Conservation (phyloP, 2,329 filamentous ascomycete species). For the Phoma sp. region DNA sequence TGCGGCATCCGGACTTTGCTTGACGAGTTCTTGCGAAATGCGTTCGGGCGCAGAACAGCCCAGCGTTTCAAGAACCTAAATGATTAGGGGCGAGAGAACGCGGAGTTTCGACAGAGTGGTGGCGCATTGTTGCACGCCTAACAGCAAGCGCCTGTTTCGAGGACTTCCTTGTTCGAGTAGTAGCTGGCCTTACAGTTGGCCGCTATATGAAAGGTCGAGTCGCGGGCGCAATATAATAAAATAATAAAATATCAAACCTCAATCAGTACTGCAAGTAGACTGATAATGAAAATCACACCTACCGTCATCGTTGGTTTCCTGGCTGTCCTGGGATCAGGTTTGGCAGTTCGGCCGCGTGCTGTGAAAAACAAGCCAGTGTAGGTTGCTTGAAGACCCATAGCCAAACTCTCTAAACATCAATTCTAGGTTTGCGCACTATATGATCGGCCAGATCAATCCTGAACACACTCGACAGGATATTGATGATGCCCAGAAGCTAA, state of each 20-base stretch:
- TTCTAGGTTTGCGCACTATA: background rate
- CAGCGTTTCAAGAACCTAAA: background rate
- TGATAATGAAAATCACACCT: background rate
- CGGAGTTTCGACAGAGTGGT: background rate
- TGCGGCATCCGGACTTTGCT: background rate
- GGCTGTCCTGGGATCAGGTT: background rate
- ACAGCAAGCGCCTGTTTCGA: conserved; percentile 2
- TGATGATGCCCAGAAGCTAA: background rate
- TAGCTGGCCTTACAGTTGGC: background rate
- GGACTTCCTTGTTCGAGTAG: background rate
- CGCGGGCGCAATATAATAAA: background rate
- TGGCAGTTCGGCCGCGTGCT: background rate
- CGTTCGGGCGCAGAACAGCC: background rate
- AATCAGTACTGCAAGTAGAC: background rate
- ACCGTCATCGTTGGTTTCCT: background rate
- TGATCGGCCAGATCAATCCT: background rate
- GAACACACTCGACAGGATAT: background rate
- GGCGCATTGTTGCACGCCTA: background rate
- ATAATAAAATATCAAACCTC: background rate
- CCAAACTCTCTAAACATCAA: background rate
- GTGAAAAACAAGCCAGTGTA: background rate
- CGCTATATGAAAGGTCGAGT: background rate
- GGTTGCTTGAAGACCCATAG: background rate
- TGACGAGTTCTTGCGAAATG: background rate
- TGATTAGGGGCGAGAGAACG: background rate